Base-by-base conservation (phyloP, 257 asterid genomes). In the Apocynum venetum region DNA sequence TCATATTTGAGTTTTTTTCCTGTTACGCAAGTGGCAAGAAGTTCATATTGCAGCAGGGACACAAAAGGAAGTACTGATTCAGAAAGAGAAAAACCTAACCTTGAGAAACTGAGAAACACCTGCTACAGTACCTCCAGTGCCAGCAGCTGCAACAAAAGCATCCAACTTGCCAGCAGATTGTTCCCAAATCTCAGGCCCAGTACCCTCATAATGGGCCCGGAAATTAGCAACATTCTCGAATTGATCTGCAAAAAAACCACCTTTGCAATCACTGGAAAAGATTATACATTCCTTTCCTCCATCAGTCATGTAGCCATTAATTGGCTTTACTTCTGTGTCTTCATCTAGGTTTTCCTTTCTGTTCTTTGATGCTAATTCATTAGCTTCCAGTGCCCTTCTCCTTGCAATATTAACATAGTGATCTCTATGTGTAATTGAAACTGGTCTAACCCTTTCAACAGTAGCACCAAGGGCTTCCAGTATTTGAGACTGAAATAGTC, bases 81-180 rank as follows among this genome's bases (percentile, higher is more conserved):
- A 78, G 68, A 48, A 52, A 36, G 41, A 74, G 14, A 78, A 77
- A 77, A 74, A 82, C 73, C 69, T 64, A 77, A 92, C 98, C 98
- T 95, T 95, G 64, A 95, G 85, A 86, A 86, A 93, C 46, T 81
- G 84, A 80, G 98, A 90, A 76, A 93, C 92, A 69, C 98, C 98
- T 76, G 99, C 97, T 38, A 95, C 79, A 13, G 98, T 93, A 75
- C 99, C 98, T 7, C 99, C 98, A 20, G 98, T 95, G 75, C 98
- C 99, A n/a, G 99, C 94, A 83, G 97, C 98, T 44, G 97, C 99
- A 73, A 95, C 87, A 82, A 95, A 95, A 67, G 97, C 99, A 81
- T 93, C 96, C 85, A 92, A 79, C 76, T 89, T 83, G n/a, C 88
- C 97, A 61, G 81, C 87, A 59, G 90, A 91, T 85, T 91, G 94